Percentiles rank a stretch among this genome's conserved stretches.
Conservation (phyloP, 2,329 filamentous ascomycete species). For the Neonectria punicea region DNA sequence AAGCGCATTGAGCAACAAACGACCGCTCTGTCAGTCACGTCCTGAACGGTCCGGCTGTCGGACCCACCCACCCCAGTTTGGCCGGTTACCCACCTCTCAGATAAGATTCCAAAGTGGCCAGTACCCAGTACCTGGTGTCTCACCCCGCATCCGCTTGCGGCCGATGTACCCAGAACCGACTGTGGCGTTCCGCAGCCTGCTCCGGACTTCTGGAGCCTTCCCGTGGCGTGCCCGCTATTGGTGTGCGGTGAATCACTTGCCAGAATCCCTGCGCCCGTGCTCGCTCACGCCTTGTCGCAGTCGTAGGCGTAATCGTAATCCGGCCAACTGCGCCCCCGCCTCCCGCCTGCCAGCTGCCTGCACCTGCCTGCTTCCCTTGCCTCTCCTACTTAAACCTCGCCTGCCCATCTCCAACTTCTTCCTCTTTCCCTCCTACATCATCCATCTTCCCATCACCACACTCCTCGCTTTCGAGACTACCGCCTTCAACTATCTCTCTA, state of each 20-base stretch:
- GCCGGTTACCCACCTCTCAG: neutral
- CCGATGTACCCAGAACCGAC: constrained; percentile 37
- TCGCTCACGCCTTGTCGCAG: constrained; percentile 13
- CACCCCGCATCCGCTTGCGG: constrained; percentile 6
- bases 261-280: constrained; percentile 28
- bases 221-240: constrained; percentile 39
- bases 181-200: constrained; percentile 37
- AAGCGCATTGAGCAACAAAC: constrained; percentile 21
- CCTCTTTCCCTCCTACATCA: constrained; percentile 28
- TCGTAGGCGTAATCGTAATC: constrained; percentile 32
- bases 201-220: constrained; percentile 54
- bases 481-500: constrained; percentile 22
- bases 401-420: constrained; percentile 35
- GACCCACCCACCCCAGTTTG: constrained; percentile 29
- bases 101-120: constrained; percentile 23
- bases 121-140: constrained; percentile 35
- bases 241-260: constrained; percentile 51
- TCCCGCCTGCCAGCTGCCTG: constrained; percentile 44
- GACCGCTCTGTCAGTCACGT: constrained; percentile 27
- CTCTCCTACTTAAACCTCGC: constrained; percentile 47
- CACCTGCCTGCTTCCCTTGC: constrained; percentile 35
- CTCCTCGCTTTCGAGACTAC: constrained; percentile 24
- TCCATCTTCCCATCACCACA: constrained; percentile 25
- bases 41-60: constrained; percentile 5
- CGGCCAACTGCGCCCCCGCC: constrained; percentile 38